Evolutionary conservation across 2,329 filamentous ascomycete genomes (phyloP), one percentile per base, ranked within the genome.

Genomic region (Talaromyces piceae): DNA sequence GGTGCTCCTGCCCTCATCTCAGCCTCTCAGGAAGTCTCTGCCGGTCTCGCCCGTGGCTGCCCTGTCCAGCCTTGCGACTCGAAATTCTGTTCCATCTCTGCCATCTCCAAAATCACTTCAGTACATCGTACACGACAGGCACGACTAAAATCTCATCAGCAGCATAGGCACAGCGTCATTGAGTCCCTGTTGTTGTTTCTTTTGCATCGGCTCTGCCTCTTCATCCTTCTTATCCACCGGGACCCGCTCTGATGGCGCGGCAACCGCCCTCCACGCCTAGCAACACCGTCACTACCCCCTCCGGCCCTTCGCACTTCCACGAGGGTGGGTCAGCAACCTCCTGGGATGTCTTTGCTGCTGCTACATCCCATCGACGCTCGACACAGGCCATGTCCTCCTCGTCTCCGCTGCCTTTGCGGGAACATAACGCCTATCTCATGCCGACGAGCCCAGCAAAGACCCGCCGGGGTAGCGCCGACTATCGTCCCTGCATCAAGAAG

Each of bases 391-490:
- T 61, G 53, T 56, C 58, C 27, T 53, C 57, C 51, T 50, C 56
- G 56, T 68, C 67, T 58, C 63, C 60, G 48, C 63, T 50, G 13
- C 39, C 72, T 46, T 75, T 76, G 45, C 77, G 76, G 72, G 72
- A 55, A 70, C 79, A 45, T 71, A 88, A 87, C 64, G 90, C 91
- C 22, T 95, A 91, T 73, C 83, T 95, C 63, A 93, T 97, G 88
- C 86, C 89, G 16, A 87, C 88, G 63, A 90, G 86, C 56, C 88
- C 90, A 12, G 76, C 83, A 53, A 88, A 86, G 67, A 79, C 77
- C 60, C 77, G 80, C 52, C 69, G 73, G 54, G 74, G 77, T 18
- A 77, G 77, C 54, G 77, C 77, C 51, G 89, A 94, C 57, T 94
- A 95, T 70, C 84, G 86, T 46, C 91, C 91, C 30, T 87, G 85